Conservation (phyloP, 2,329 filamentous ascomycete genomes). For the Knoxdaviesia capensis region DNA sequence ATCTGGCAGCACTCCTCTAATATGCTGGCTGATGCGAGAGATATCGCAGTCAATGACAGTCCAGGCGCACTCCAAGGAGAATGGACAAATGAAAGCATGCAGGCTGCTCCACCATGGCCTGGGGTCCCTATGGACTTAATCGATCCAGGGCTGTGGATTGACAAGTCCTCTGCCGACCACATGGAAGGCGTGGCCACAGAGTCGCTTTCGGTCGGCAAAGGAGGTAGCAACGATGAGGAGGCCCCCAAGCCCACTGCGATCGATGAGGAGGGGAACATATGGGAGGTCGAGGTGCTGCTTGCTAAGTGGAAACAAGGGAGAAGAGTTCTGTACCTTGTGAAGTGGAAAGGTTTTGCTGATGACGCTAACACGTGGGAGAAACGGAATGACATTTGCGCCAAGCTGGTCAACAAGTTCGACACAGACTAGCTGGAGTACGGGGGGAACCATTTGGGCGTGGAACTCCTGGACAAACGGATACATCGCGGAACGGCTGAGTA, state of each 20-base stretch:
- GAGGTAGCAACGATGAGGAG: neutral
- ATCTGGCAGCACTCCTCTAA: too few species aligned
- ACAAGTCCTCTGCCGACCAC: neutral
- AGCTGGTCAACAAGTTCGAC: neutral
- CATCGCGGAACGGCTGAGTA: neutral
- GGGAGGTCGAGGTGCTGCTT: conserved; percentile 7
- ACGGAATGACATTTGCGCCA: neutral
- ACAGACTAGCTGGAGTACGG: neutral
- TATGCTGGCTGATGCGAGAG: too few species aligned
- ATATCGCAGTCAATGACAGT: too few species aligned
- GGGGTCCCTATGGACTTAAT: too few species aligned
- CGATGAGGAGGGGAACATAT: conserved; percentile 3
- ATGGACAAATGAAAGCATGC: too few species aligned
- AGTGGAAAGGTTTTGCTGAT: conserved; percentile 7
- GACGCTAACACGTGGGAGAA: conserved; percentile 6
- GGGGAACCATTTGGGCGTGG: neutral
- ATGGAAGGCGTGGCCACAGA: neutral
- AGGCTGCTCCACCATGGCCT: too few species aligned
- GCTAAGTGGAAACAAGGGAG: conserved; percentile 7
- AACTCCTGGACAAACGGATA: neutral
- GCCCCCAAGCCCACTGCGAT: neutral
- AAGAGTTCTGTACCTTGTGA: conserved; percentile 7
- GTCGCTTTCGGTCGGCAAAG: neutral
- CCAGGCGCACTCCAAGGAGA: too few species aligned
- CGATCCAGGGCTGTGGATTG: neutral